Conservation (phyloP, 768 basidiomycete genomes). For the Russula vinacea region DNA sequence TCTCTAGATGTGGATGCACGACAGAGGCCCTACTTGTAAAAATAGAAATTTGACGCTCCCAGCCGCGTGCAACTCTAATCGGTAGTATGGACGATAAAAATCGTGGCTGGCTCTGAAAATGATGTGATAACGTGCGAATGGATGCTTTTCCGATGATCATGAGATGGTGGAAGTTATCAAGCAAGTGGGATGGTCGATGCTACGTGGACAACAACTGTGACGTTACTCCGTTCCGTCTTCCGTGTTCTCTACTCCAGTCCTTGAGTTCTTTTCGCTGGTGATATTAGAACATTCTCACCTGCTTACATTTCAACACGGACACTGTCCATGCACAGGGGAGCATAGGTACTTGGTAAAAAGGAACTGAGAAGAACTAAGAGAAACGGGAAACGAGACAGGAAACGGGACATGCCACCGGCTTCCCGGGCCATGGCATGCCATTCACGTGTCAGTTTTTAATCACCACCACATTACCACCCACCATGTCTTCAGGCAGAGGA, state of each 20-base stretch:
- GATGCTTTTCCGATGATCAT: background rate
- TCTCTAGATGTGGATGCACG: background rate
- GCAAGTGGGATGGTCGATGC: conserved; percentile 1
- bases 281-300: background rate
- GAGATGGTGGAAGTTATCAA: background rate
- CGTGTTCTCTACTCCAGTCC: background rate
- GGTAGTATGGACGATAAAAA: conserved; percentile 2
- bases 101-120: background rate
- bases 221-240: background rate
- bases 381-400: no score
- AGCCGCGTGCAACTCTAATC: background rate
- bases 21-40: background rate
- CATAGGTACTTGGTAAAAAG: background rate
- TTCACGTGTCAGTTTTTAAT: no score
- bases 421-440: no score
- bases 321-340: background rate
- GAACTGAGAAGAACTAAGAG: no score
- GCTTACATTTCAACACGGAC: background rate
- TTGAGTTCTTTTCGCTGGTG: background rate
- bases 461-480: no score
- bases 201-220: background rate
- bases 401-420: no score
- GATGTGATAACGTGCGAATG: background rate
- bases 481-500: no score
- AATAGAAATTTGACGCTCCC: background rate